phyloP scores from a whole-genome alignment of 306 rosid genomes.

The Astragalus glycyphyllos region DNA sequence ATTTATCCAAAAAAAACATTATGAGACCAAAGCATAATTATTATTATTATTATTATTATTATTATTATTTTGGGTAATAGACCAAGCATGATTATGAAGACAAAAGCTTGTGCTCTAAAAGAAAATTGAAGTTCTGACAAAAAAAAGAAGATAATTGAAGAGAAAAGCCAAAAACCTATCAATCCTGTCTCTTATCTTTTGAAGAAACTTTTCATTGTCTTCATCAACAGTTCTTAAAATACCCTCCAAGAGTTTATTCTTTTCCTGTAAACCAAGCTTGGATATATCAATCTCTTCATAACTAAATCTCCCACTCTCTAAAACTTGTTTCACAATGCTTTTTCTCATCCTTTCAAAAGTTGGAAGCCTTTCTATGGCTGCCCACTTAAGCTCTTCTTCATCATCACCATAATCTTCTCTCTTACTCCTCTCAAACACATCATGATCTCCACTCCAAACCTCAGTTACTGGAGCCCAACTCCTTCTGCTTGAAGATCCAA shows the following conservation, averaged over 20 bases:
- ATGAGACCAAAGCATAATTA: too few relatives aligned
- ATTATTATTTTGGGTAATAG: too few relatives aligned
- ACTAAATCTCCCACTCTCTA: conserved; percentile 60
- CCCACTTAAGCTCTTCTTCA: conserved; percentile 85
- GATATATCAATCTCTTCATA: conserved; percentile 67
- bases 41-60: too few relatives aligned
- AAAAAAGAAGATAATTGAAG: neutral
- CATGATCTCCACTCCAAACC: conserved; percentile 13
- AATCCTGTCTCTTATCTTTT: conserved; percentile 61
- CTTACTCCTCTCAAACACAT: conserved; percentile 53
- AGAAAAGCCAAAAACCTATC: conserved; percentile 50
- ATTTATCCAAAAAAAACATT: too few relatives aligned
- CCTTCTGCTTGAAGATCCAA: conserved; percentile 53
- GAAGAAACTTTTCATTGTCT: conserved; percentile 77
- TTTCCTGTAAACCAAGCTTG: conserved; percentile 55
- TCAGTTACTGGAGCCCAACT: conserved; percentile 49
- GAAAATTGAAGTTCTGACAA: neutral
- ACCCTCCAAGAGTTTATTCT: conserved; percentile 58
- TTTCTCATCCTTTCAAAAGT: conserved; percentile 76
- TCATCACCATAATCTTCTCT: conserved; percentile 58
- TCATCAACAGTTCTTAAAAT: conserved; percentile 62
- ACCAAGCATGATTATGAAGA: neutral
- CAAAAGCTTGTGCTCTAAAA: too few relatives aligned
- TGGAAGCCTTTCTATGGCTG: conserved; percentile 86
- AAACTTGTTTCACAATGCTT: conserved; percentile 61